Evolutionary conservation across 805 yeast species (phyloP), one percentile per base, ranked within the genome.

Genomic region (Blastobotrys peoriensis): DNA sequence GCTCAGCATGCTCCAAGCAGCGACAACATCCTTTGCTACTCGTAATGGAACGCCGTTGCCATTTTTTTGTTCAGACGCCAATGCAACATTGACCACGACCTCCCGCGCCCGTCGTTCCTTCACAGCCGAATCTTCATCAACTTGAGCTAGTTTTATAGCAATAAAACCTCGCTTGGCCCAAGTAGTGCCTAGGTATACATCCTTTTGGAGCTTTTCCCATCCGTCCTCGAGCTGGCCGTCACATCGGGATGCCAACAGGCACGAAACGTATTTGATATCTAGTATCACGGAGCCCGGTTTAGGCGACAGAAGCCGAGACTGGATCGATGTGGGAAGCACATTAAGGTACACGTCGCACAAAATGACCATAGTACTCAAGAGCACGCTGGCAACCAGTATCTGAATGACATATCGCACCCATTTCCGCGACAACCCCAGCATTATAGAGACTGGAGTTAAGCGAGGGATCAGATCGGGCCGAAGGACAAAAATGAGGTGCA

Each of bases 161-260:
- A 78, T 51, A 54, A 54, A 76, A 33, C 69, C 67, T 40, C 62
- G 61, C 39, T 59, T 55, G 28, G 66, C 50, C 78, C 78, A 75
- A 6, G 36, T 45, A 15, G 33, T 51, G 3, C 71, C 70, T 44
- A 78, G 63, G 15, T 56, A 54, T 33, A 78, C 62, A 54, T 78
- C 81, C 51, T 76, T 76, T 18, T 68, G 67, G 20, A 74, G 49
- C 40, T 63, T 61, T 30, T 49, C 43, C 79, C 79, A 76, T 5
- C 66, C 63, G 3, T 65, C 70, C n/a, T 33, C 38, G 18, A 45
- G 52, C 17, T 37, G 38, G 13, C 20, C 33, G 1, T 40, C 22
- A 37, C 61, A 57, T 5, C 53, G 43, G 1, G 53, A 40, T 23
- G 37, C 48, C 46, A 51, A 49, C 49, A 54, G 69, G 66, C 51